These are phyloP conservation scores for Fusarium heterosporum DNA, from an alignment of 2,329 filamentous ascomycete genomes.

Conservation along the genomic window DNA sequence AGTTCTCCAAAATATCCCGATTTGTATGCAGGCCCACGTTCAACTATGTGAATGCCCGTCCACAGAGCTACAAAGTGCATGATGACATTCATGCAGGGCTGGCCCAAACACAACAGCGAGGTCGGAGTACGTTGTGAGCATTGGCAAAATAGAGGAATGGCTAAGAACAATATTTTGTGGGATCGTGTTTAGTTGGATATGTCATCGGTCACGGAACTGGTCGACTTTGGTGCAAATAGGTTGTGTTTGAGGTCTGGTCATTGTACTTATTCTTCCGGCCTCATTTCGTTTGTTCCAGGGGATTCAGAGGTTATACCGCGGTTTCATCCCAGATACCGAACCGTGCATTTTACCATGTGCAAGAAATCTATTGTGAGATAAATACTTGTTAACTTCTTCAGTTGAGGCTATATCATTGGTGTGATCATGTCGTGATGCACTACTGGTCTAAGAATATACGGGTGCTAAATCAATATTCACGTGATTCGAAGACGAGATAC, in stretches of 20 bases:
- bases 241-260: not conserved
- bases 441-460: slow-evolving; percentile 25
- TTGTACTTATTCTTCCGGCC: not conserved
- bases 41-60: slow-evolving; percentile 14
- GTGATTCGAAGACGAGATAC: slow-evolving; percentile 9
- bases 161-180: not conserved
- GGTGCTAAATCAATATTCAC: slow-evolving; percentile 4
- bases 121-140: not conserved
- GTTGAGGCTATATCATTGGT: slow-evolving; percentile 1
- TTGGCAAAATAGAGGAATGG: not conserved
- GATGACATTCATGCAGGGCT: not conserved
- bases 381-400: not conserved
- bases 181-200: not conserved
- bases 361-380: not conserved
- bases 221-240: not conserved
- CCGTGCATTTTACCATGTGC: not conserved
- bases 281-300: not conserved
- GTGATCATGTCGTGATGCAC: slow-evolving; percentile 15
- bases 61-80: not conserved
- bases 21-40: slow-evolving; percentile 19
- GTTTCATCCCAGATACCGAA: no score
- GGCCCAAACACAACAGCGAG: not conserved
- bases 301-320: not conserved
- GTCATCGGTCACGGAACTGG: not conserved
- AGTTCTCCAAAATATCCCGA: not conserved